A percentile compares a stretch with the other conserved stretches of the same genome.
phyloP scores from a whole-genome alignment of 1,139 yeast species.

The Diutina scorzettiae region DNA sequence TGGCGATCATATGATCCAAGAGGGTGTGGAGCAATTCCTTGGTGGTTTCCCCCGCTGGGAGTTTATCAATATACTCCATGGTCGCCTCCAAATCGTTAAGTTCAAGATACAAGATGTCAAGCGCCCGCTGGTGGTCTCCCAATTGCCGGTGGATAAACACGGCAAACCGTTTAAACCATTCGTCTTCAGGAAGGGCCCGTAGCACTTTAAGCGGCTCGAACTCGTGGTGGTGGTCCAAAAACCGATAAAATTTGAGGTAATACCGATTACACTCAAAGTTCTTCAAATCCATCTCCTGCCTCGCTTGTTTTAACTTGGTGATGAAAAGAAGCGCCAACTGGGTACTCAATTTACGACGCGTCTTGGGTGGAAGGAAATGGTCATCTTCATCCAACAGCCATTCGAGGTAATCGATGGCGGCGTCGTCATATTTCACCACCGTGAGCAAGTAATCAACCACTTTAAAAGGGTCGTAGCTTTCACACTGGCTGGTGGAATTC shows the following conservation, averaged over 20 bases:
- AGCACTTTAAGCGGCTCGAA: constrained; percentile 39
- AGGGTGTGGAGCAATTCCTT: background rate
- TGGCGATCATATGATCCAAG: background rate
- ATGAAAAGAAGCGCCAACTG: constrained; percentile 48
- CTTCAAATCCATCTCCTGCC: background rate
- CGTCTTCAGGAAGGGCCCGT: constrained; percentile 26
- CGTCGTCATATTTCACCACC: constrained; percentile 14
- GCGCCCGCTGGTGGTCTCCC: constrained; percentile 52
- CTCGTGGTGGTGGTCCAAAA: constrained; percentile 22
- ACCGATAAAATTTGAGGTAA: constrained; percentile 24
- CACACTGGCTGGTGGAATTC: constrained; percentile 54
- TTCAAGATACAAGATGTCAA: constrained; percentile 50
- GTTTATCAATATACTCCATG: constrained; percentile 44
- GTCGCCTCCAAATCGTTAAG: constrained; percentile 48
- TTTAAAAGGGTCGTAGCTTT: constrained; percentile 39
- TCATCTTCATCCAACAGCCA: constrained; percentile 35
- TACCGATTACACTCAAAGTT: constrained; percentile 11
- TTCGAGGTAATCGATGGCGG: constrained; percentile 51
- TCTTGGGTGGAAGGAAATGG: constrained; percentile 28
- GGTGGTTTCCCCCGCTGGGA: constrained; percentile 20
- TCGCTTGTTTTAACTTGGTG: constrained; percentile 14
- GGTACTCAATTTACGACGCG: constrained; percentile 32
- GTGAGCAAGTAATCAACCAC: constrained; percentile 38
- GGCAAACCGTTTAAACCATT: constrained; percentile 29
- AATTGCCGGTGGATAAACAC: constrained; percentile 49